These are phyloP conservation scores for Panus rudis DNA, from an alignment of 768 basidiomycete genomes.

Conservation along the genomic window DNA sequence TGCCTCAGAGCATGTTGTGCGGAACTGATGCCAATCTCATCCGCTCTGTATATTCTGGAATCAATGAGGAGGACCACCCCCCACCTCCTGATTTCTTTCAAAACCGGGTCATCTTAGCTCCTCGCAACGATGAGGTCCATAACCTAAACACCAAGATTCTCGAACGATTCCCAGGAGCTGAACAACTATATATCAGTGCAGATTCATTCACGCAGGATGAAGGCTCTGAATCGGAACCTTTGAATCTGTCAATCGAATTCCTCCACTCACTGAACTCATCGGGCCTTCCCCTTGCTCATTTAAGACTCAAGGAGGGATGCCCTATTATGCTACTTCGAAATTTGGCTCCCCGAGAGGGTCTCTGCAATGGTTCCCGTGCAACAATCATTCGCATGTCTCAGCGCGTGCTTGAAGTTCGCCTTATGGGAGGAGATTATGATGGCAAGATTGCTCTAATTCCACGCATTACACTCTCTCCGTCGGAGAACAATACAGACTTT, in stretches of 20 bases:
- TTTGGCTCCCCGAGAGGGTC: slow-evolving; percentile 26
- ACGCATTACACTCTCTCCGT: slow-evolving; percentile 27
- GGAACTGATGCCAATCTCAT: background rate
- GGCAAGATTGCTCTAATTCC: slow-evolving; percentile 34
- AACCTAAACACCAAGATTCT: slow-evolving; percentile 23
- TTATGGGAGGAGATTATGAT: slow-evolving; percentile 31
- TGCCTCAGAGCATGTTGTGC: background rate
- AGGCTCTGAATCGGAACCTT: slow-evolving; percentile 1
- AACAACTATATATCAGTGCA: slow-evolving; percentile 13
- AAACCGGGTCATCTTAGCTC: slow-evolving; percentile 28
- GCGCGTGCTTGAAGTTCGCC: slow-evolving; percentile 27
- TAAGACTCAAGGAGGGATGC: slow-evolving; percentile 14
- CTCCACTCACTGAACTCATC: slow-evolving; percentile 31
- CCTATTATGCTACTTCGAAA: slow-evolving; percentile 40
- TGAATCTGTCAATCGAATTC: slow-evolving; percentile 30
- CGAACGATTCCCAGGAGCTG: slow-evolving; percentile 13
- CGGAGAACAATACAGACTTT: slow-evolving; percentile 15
- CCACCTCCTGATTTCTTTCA: slow-evolving; percentile 27
- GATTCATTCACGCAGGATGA: slow-evolving; percentile 19
- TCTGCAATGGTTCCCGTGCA: slow-evolving; percentile 32
- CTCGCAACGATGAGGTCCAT: slow-evolving; percentile 30
- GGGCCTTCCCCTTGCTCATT: slow-evolving; percentile 29
- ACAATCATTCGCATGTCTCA: slow-evolving; percentile 19
- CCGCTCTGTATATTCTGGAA: background rate
- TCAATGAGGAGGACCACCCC: background rate